Evolutionary conservation across 2,329 filamentous ascomycete genomes (phyloP).

Genomic region (Aspergillus sp.): DNA sequence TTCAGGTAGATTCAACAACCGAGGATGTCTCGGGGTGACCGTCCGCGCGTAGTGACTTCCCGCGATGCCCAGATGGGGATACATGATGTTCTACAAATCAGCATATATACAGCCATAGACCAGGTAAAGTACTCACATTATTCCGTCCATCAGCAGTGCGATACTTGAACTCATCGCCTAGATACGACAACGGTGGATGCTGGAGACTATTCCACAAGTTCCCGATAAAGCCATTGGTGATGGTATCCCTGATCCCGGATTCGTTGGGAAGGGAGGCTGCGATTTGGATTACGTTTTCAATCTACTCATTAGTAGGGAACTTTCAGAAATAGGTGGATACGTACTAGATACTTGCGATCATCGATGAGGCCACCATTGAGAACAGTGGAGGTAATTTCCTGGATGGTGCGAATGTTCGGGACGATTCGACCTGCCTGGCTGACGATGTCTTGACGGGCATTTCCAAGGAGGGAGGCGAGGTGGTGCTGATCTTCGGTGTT

Average conservation of each 20-base stretch:
- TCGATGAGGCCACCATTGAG: too few relatives aligned
- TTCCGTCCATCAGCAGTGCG: slow-evolving; percentile 5
- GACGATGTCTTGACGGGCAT: too few relatives aligned
- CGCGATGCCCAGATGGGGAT: slow-evolving; percentile 4
- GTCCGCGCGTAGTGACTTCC: slow-evolving; percentile 8
- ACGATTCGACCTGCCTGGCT: too few relatives aligned
- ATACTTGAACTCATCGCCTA: slow-evolving; percentile 6
- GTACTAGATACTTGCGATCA: too few relatives aligned
- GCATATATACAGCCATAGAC: neutral
- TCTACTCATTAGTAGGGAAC: neutral
- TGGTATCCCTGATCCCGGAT: slow-evolving; percentile 2
- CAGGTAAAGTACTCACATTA: neutral
- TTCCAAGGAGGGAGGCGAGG: too few relatives aligned
- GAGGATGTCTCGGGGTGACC: slow-evolving; percentile 2
- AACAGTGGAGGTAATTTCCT: too few relatives aligned
- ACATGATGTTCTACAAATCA: slow-evolving; percentile 1
- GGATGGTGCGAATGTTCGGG: too few relatives aligned
- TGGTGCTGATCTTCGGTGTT: too few relatives aligned
- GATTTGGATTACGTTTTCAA: slow-evolving; percentile 5
- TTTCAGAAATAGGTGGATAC: too few relatives aligned
- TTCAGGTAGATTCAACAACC: slow-evolving; percentile 4
- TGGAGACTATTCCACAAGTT: slow-evolving; percentile 4
- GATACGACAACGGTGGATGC: slow-evolving; percentile 5
- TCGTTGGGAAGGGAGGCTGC: slow-evolving; percentile 2
- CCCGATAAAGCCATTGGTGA: slow-evolving; percentile 5